A percentile compares a stretch with the other conserved stretches of the same genome.
These are phyloP conservation scores for Urtica urens DNA, from an alignment of 306 rosid species.

Conservation along the genomic window DNA sequence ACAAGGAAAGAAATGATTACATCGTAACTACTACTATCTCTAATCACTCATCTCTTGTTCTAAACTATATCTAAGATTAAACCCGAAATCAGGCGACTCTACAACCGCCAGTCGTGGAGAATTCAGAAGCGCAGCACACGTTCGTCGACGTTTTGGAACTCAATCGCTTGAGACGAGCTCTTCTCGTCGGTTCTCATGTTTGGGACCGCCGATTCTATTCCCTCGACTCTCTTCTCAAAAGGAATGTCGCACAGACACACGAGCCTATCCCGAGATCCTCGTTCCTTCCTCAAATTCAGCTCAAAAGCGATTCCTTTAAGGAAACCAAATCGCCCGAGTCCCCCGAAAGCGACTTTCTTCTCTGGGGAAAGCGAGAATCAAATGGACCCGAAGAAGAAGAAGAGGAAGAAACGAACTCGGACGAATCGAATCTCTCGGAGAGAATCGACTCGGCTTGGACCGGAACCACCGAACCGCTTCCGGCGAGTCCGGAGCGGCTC, in stretches of 20 bases:
- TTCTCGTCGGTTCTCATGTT: conserved; percentile 64
- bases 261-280: conserved; percentile 29
- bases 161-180: conserved; percentile 69
- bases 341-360: conserved; percentile 23
- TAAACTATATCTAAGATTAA: too few species aligned
- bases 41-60: too few species aligned
- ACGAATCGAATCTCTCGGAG: conserved; percentile 75
- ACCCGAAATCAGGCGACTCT: conserved; percentile 41
- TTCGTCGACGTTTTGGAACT: conserved; percentile 56
- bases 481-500: conserved; percentile 17
- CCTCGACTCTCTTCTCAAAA: conserved; percentile 50
- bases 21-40: conserved; percentile 58
- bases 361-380: conserved; percentile 28
- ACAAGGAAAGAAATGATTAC: conserved; percentile 58
- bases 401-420: conserved; percentile 22
- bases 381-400: conserved; percentile 37
- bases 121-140: conserved; percentile 29
- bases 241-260: conserved; percentile 24
- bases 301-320: conserved; percentile 30
- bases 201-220: conserved; percentile 81
- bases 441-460: conserved; percentile 94
- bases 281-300: conserved; percentile 26
- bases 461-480: conserved; percentile 61
- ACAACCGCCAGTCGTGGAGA: conserved; percentile 37
- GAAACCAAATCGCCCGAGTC: conserved; percentile 28